A percentile compares a stretch with the other conserved stretches of the same genome.
Evolutionary conservation across 441 rosid species (phyloP).

Genomic region (Corymbia calophylla): DNA sequence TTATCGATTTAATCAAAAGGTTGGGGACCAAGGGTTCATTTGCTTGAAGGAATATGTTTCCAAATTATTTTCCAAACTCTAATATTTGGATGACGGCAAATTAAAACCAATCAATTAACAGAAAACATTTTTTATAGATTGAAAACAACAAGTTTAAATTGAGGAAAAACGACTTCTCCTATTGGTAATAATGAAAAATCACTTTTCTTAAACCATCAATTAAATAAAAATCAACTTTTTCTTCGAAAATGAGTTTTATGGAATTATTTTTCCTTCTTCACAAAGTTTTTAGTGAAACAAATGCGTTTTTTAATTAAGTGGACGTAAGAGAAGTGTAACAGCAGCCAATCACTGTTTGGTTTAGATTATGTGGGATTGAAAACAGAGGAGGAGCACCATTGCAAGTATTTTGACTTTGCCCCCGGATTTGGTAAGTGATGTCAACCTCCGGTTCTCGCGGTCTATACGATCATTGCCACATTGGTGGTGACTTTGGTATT

Average conservation of each 20-base stretch:
- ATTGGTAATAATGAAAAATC: rapidly evolving
- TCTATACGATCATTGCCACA: neutral
- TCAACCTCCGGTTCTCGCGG: neutral
- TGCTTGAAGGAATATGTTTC: neutral
- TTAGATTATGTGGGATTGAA: neutral
- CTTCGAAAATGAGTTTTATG: neutral
- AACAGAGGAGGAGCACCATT: neutral
- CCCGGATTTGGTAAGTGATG: neutral
- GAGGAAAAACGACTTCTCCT: neutral
- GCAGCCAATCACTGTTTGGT: neutral
- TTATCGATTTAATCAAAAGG: no score
- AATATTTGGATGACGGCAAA: rapidly evolving
- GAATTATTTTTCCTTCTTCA: neutral
- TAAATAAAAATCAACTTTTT: no score
- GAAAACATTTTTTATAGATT: rapidly evolving
- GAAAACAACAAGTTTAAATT: neutral
- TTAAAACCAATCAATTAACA: rapidly evolving
- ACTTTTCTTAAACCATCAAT: rapidly evolving
- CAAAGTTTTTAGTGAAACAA: neutral
- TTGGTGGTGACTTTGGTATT: neutral
- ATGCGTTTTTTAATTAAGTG: neutral
- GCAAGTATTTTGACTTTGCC: neutral
- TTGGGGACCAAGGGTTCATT: neutral
- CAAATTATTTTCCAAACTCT: neutral
- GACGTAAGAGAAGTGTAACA: neutral